These are phyloP conservation scores for Arachis hypogaea DNA, from an alignment of 306 rosid genomes.

Conservation along the genomic window DNA sequence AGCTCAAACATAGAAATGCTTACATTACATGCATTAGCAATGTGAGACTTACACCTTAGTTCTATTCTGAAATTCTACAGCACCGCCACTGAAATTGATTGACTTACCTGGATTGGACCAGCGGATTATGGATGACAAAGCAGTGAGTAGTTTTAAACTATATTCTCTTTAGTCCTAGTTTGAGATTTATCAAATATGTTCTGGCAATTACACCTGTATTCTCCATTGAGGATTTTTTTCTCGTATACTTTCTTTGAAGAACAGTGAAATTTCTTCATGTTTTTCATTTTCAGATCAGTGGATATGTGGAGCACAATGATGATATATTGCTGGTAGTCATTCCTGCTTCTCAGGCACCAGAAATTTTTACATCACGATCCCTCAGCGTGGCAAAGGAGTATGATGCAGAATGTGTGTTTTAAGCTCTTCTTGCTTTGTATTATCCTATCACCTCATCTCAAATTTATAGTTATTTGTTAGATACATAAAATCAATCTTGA, in stretches of 20 bases:
- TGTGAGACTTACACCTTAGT: no score
- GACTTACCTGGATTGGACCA: slow-evolving; percentile 57
- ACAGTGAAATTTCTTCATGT: no score
- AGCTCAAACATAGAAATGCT: background rate
- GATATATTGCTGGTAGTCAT: slow-evolving; percentile 81
- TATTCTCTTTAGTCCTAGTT: slow-evolving; percentile 2
- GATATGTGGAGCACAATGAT: no score
- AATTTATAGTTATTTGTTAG: no score
- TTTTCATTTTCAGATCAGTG: no score
- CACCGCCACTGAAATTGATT: no score
- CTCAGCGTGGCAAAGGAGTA: slow-evolving; percentile 82
- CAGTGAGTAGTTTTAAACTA: slow-evolving; percentile 57
- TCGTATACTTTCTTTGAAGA: no score
- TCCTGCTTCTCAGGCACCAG: slow-evolving; percentile 93
- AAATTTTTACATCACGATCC: slow-evolving; percentile 87
- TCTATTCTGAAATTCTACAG: no score
- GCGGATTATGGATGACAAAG: slow-evolving; percentile 74
- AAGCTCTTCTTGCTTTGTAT: background rate
- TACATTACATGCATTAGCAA: no score
- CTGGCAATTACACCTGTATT: background rate
- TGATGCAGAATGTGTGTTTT: slow-evolving; percentile 81
- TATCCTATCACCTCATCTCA: background rate
- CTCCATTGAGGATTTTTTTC: no score
- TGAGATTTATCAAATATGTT: slow-evolving; percentile 14
- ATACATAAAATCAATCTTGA: no score